Percentiles rank a stretch among this genome's conserved stretches.
Evolutionary conservation across 2,329 filamentous ascomycete species (phyloP).

Genomic region (Dothideomycetes sp.): DNA sequence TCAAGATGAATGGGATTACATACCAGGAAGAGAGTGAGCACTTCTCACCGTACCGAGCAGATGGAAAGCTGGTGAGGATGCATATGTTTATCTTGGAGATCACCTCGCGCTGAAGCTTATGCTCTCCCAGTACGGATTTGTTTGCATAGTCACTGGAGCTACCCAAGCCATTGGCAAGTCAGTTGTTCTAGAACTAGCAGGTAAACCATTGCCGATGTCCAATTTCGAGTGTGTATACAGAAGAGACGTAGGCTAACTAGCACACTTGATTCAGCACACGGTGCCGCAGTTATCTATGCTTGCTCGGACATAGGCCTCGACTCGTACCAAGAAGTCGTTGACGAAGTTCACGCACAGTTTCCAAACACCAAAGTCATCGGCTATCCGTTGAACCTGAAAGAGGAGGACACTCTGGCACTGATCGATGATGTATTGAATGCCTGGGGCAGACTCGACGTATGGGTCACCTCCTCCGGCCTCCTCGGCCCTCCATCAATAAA

Average conservation of each 20-base stretch:
- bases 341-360: conserved; percentile 29
- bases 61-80: conserved; percentile 44
- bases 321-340: conserved; percentile 31
- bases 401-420: conserved; percentile 48
- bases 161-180: conserved; percentile 50
- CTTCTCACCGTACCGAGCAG: conserved; percentile 46
- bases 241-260: not conserved
- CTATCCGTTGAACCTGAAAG: conserved; percentile 49
- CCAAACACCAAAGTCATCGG: conserved; percentile 51
- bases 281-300: conserved; percentile 53
- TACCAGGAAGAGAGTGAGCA: conserved; percentile 24
- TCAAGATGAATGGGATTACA: conserved; percentile 4
- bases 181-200: conserved; percentile 48
- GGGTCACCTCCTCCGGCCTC: conserved; percentile 47
- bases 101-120: not conserved
- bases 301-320: conserved; percentile 36
- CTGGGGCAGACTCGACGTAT: conserved; percentile 51
- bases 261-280: conserved; percentile 37
- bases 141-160: conserved; percentile 53
- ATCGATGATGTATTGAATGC: conserved; percentile 54
- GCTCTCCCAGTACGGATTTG: conserved; percentile 45
- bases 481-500: conserved; percentile 47
- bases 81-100: not conserved
- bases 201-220: too few relatives aligned
- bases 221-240: too few relatives aligned